A percentile compares a stretch with the other conserved stretches of the same genome.
These are phyloP conservation scores for Linnemannia hyalina DNA, from an alignment of 192 early-diverging fungal genomes.

Conservation along the genomic window DNA sequence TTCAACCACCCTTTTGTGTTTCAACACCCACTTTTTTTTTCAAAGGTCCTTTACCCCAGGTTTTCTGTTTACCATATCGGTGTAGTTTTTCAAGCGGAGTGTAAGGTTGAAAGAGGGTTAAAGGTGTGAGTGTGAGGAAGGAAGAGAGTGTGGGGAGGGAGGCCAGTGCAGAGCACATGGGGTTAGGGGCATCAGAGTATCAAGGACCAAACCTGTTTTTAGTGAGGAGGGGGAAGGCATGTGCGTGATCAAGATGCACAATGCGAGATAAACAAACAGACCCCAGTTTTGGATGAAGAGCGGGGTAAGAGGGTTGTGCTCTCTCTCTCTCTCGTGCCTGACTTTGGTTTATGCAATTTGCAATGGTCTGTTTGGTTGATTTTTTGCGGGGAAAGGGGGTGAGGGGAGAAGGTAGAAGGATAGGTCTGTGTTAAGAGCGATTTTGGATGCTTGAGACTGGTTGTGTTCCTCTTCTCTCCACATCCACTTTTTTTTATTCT, in stretches of 20 bases:
- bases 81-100: conserved; percentile 2
- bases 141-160: background rate
- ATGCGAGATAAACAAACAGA: conserved; percentile 7
- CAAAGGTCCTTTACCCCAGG: background rate
- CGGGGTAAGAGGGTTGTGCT: background rate
- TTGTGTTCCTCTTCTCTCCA: background rate
- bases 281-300: background rate
- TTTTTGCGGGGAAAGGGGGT: background rate
- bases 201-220: background rate
- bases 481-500: background rate
- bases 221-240: background rate
- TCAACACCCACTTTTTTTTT: background rate
- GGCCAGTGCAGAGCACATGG: background rate
- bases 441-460: too few species aligned
- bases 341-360: background rate
- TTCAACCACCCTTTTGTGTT: background rate
- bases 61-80: conserved; percentile 6
- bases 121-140: background rate
- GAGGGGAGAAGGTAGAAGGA: too few species aligned
- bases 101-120: background rate
- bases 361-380: too few species aligned
- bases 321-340: background rate
- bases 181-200: background rate
- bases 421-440: too few species aligned
- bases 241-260: background rate